A percentile compares a stretch with the other conserved stretches of the same genome.
Conservation (phyloP, 2,329 filamentous ascomycete genomes). For the Dactylonectria macrodidyma region DNA sequence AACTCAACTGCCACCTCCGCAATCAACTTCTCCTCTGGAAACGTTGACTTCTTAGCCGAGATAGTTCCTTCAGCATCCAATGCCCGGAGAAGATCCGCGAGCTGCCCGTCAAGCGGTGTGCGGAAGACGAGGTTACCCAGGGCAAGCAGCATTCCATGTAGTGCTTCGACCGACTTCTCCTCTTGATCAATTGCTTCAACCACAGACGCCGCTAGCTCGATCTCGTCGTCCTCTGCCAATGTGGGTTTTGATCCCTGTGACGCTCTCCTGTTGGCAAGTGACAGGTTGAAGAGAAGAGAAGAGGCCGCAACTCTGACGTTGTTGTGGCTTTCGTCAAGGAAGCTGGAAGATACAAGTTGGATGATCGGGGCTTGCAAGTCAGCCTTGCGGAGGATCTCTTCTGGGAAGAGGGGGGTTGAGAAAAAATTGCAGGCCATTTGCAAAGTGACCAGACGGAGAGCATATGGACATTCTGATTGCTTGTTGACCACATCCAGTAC, state of each 20-base stretch:
- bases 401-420: constrained; percentile 78
- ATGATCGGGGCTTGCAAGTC: constrained; percentile 72
- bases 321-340: constrained; percentile 82
- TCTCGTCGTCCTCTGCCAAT: constrained; percentile 79
- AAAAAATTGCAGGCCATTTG: constrained; percentile 92
- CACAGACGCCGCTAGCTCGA: constrained; percentile 86
- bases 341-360: constrained; percentile 80
- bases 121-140: constrained; percentile 84
- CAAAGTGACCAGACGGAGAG: constrained; percentile 84
- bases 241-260: constrained; percentile 71
- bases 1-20: constrained; percentile 67
- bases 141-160: constrained; percentile 83
- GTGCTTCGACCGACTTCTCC: constrained; percentile 75
- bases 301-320: constrained; percentile 87
- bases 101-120: constrained; percentile 77
- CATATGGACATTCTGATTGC: constrained; percentile 78
- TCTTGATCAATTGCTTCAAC: constrained; percentile 79
- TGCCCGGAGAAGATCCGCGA: constrained; percentile 84
- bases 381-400: constrained; percentile 70
- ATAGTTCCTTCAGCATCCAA: constrained; percentile 82
- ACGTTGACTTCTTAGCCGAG: constrained; percentile 67
- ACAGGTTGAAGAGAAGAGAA: constrained; percentile 87
- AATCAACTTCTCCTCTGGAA: constrained; percentile 72
- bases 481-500: constrained; percentile 74
- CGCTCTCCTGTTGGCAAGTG: constrained; percentile 77